Conservation (phyloP, 495 filamentous ascomycete genomes). For the Terfezia claveryi region DNA sequence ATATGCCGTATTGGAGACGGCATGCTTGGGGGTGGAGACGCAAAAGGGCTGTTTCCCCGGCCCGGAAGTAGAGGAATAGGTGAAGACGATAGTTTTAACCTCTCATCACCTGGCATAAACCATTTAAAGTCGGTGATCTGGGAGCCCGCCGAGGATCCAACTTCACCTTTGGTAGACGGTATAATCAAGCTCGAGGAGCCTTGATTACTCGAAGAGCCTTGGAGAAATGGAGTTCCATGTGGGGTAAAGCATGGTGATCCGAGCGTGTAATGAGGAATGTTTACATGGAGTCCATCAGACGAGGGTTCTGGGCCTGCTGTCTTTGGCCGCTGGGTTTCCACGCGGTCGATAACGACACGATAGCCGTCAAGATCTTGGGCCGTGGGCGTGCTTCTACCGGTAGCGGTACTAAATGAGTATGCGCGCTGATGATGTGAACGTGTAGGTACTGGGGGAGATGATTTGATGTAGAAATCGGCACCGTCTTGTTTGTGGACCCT, state of each 20-base stretch:
- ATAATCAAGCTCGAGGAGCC: conserved; percentile 40
- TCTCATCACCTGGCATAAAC: neutral
- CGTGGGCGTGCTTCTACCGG: conserved; percentile 26
- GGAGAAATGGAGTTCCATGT: conserved; percentile 56
- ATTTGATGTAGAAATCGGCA: conserved; percentile 12
- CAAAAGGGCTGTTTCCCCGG: conserved; percentile 22
- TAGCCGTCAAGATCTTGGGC: conserved; percentile 36
- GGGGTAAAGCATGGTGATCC: conserved; percentile 64
- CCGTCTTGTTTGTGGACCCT: conserved; percentile 5
- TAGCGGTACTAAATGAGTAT: conserved; percentile 40
- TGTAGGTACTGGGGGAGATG: conserved; percentile 16
- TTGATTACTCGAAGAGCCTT: conserved; percentile 49
- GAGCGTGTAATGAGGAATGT: conserved; percentile 71
- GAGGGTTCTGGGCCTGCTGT: conserved; percentile 36
- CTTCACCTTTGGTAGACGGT: conserved; percentile 18
- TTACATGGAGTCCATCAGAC: conserved; percentile 44
- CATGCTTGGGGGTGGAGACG: conserved; percentile 19
- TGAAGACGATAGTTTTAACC: conserved; percentile 10
- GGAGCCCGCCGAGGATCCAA: conserved; percentile 14
- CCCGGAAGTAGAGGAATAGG: conserved; percentile 19
- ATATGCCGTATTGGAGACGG: conserved; percentile 7
- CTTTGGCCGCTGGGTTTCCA: conserved; percentile 32
- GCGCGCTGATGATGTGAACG: conserved; percentile 30
- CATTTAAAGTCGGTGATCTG: neutral
- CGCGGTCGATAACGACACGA: conserved; percentile 51